Percentiles rank a stretch among this genome's conserved stretches.
Conservation (phyloP, 225 moss, liverwort and hornwort genomes). For the Lunularia cruciata region DNA sequence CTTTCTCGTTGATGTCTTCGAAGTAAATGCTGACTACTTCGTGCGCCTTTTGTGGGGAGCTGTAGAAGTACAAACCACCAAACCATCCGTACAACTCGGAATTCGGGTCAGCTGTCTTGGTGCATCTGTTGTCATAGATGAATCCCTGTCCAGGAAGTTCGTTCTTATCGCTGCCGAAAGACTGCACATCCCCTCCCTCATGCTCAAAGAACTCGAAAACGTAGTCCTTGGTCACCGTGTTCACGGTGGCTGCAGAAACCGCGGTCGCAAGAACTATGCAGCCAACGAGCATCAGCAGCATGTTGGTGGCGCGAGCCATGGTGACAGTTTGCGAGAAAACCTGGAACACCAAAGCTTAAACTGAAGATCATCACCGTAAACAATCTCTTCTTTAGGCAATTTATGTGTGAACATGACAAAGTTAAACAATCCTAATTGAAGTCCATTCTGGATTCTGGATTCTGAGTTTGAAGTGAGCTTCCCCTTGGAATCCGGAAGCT, state of each 20-base stretch:
- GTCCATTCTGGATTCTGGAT: no score
- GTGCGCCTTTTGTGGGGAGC: not conserved
- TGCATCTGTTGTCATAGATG: not conserved
- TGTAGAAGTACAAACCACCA: not conserved
- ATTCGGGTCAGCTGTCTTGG: not conserved
- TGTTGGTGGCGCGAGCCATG: slow-evolving; percentile 4
- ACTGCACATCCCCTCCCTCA: not conserved
- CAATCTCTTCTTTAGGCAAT: no score
- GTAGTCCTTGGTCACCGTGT: not conserved
- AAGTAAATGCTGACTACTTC: not conserved
- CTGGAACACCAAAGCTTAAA: no score
- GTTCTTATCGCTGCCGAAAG: not conserved
- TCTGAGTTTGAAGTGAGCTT: no score
- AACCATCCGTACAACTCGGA: not conserved
- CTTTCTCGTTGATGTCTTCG: no score
- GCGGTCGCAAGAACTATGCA: not conserved
- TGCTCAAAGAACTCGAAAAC: not conserved
- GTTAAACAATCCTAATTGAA: no score
- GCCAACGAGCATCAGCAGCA: not conserved
- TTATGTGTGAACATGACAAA: no score
- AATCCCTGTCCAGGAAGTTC: not conserved
- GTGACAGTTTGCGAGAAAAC: no score
- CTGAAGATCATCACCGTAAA: no score
- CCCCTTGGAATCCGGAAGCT: no score
- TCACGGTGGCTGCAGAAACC: not conserved